Conservation (phyloP, 345 rosid species). For the Murraya koenigii region DNA sequence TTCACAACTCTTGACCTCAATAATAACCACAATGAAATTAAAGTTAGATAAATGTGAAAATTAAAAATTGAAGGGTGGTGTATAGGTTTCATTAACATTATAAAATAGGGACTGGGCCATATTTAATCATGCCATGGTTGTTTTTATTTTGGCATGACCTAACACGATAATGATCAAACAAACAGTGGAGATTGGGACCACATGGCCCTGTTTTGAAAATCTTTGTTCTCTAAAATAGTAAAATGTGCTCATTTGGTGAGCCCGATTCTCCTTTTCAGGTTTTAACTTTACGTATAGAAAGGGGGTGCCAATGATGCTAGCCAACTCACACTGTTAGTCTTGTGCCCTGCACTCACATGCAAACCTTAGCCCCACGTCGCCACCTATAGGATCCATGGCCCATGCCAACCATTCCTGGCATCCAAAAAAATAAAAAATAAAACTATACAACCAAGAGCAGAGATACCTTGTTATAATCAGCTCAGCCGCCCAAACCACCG, state of each 20-base stretch:
- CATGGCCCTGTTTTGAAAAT: not conserved
- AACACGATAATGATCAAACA: not conserved
- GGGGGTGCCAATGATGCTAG: slow-evolving; percentile 13
- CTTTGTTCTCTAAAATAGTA: not conserved
- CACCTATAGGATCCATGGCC: not conserved
- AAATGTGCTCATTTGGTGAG: not conserved
- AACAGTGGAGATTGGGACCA: not conserved
- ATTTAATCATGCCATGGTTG: not conserved
- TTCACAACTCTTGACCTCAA: no score
- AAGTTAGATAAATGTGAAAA: no score
- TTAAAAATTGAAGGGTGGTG: no score
- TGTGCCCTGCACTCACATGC: slow-evolving; percentile 34
- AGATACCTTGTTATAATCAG: no score
- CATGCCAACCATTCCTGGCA: not conserved
- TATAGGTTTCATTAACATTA: not conserved
- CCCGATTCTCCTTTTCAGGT: not conserved
- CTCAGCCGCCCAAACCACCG: not conserved
- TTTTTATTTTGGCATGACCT: not conserved
- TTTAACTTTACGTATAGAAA: slow-evolving; percentile 7
- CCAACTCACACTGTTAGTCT: slow-evolving; percentile 33
- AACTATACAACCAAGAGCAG: no score
- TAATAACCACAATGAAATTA: no score
- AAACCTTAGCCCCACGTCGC: slow-evolving; percentile 6
- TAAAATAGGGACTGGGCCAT: not conserved
- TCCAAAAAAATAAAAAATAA: no score